These are phyloP conservation scores for Amylocarpus encephaloides DNA, from an alignment of 2,329 filamentous ascomycete genomes.

Conservation along the genomic window DNA sequence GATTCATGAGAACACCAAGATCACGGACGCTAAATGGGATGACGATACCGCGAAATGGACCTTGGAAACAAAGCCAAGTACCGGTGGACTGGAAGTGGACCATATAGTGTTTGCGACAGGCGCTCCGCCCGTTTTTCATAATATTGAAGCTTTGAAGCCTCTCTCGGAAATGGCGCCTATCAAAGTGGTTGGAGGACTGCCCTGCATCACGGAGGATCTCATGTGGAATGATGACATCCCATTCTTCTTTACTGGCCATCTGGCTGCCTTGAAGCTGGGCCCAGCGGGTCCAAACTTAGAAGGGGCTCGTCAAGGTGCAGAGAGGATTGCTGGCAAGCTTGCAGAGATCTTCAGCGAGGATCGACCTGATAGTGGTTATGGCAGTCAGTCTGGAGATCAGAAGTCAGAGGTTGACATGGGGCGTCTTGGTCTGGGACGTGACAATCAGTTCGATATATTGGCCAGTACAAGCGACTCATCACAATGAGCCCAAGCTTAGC, in stretches of 20 bases:
- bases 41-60: slow-evolving; percentile 41
- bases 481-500: neutral
- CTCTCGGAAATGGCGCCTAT: slow-evolving; percentile 57
- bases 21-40: slow-evolving; percentile 48
- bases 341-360: slow-evolving; percentile 4
- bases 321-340: slow-evolving; percentile 42
- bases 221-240: slow-evolving; percentile 71
- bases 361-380: slow-evolving; percentile 13
- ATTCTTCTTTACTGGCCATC: slow-evolving; percentile 61
- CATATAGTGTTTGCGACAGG: slow-evolving; percentile 52
- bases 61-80: slow-evolving; percentile 47
- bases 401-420: slow-evolving; percentile 19
- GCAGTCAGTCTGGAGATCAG: slow-evolving; percentile 2
- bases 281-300: slow-evolving; percentile 69
- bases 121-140: slow-evolving; percentile 54
- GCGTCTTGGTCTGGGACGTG: slow-evolving; percentile 20
- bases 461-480: neutral
- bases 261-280: slow-evolving; percentile 62
- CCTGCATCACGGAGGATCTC: slow-evolving; percentile 68
- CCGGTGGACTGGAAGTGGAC: slow-evolving; percentile 42
- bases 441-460: slow-evolving; percentile 23
- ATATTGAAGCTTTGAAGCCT: slow-evolving; percentile 53
- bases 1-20: slow-evolving; percentile 21
- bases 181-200: slow-evolving; percentile 56
- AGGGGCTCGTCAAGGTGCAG: slow-evolving; percentile 65